Percentiles rank a stretch among this genome's conserved stretches.
phyloP scores from a whole-genome alignment of 495 filamentous ascomycete species.

The Annulohypoxylon stygium region DNA sequence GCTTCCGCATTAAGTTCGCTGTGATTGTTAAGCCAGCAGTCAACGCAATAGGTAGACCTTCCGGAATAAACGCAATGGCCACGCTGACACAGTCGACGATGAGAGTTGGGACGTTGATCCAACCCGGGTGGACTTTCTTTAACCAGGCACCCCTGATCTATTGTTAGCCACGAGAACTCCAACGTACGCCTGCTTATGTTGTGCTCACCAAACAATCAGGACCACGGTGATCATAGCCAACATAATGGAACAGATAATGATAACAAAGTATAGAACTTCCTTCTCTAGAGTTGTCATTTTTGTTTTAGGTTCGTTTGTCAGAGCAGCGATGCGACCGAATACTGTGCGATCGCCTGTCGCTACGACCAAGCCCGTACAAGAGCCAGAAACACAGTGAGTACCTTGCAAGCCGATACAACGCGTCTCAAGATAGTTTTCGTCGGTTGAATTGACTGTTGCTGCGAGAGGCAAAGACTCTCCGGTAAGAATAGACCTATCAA shows the following conservation, averaged over 20 bases:
- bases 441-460: conserved; percentile 70
- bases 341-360: conserved; percentile 69
- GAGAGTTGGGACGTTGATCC: conserved; percentile 76
- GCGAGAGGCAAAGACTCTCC: conserved; percentile 72
- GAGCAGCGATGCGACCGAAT: conserved; percentile 76
- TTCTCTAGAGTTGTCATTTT: conserved; percentile 75
- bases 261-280: conserved; percentile 76
- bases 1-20: conserved; percentile 72
- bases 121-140: conserved; percentile 67
- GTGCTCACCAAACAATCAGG: conserved; percentile 68
- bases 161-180: conserved; percentile 20
- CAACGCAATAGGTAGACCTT: conserved; percentile 77
- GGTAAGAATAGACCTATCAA: conserved; percentile 79
- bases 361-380: conserved; percentile 73
- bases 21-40: conserved; percentile 68
- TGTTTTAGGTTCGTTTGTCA: conserved; percentile 71
- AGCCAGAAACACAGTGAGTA: conserved; percentile 75
- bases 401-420: conserved; percentile 79
- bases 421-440: conserved; percentile 80
- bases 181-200: neutral
- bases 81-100: conserved; percentile 76
- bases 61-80: conserved; percentile 80
- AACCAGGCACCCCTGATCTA: conserved; percentile 72
- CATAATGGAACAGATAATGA: conserved; percentile 71
- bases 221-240: conserved; percentile 67